Evolutionary conservation across 2,329 filamentous ascomycete genomes (phyloP).

Genomic region (Penicillium psychrosexuale): DNA sequence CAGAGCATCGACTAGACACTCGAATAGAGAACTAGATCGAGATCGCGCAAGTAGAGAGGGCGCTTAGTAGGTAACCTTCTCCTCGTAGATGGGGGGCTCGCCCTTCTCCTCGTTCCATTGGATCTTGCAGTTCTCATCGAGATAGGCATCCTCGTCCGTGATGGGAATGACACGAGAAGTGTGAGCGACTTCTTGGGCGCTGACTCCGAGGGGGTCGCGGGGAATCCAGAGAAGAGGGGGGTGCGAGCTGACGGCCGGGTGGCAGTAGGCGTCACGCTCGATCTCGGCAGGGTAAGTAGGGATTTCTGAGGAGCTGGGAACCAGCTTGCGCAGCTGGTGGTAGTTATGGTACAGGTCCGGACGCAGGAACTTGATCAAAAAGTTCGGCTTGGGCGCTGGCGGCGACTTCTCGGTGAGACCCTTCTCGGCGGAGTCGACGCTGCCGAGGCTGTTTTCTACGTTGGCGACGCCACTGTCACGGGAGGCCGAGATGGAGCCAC

Average conservation of each 20-base stretch:
- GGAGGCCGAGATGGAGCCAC: slow-evolving; percentile 14
- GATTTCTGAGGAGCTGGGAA: slow-evolving; percentile 55
- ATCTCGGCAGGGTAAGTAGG: slow-evolving; percentile 61
- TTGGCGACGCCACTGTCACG: slow-evolving; percentile 28
- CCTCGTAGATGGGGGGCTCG: slow-evolving; percentile 57
- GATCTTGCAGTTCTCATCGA: slow-evolving; percentile 68
- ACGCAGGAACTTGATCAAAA: slow-evolving; percentile 61
- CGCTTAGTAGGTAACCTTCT: slow-evolving; percentile 53
- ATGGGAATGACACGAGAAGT: slow-evolving; percentile 70
- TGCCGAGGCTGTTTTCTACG: slow-evolving; percentile 30
- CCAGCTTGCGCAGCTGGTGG: slow-evolving; percentile 63
- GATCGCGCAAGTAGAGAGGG: neutral
- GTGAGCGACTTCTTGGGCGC: slow-evolving; percentile 71
- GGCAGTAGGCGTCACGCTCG: slow-evolving; percentile 67
- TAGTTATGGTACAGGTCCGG: slow-evolving; percentile 77
- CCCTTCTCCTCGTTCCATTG: slow-evolving; percentile 57
- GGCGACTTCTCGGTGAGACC: slow-evolving; percentile 25
- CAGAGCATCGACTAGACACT: neutral
- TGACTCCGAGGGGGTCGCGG: slow-evolving; percentile 69
- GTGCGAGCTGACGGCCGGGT: slow-evolving; percentile 63
- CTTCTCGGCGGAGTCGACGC: slow-evolving; percentile 37
- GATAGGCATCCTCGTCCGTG: slow-evolving; percentile 70
- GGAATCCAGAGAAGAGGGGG: slow-evolving; percentile 82
- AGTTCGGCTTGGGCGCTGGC: slow-evolving; percentile 33
- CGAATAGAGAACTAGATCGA: neutral